These are phyloP conservation scores for Chaetomiaceae sp. DNA, from an alignment of 2,329 filamentous ascomycete genomes.

Conservation along the genomic window DNA sequence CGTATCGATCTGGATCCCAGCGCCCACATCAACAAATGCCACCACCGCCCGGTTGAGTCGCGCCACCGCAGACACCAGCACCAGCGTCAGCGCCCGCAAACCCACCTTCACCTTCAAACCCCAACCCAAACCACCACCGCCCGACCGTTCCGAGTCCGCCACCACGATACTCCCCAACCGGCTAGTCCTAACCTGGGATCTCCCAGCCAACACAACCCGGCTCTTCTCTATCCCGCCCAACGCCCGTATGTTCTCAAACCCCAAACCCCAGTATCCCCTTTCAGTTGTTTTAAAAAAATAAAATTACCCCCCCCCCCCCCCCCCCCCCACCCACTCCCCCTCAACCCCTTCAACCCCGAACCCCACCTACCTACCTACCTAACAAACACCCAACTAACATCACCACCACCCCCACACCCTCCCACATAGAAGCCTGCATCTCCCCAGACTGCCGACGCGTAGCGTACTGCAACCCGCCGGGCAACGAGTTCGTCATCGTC, in stretches of 20 bases:
- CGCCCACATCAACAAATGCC: neutral
- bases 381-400: no score
- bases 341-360: no score
- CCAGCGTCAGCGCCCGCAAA: conserved; percentile 11
- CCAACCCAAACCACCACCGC: neutral
- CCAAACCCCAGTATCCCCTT: no score
- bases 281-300: no score
- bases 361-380: no score
- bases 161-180: conserved; percentile 11
- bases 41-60: no score
- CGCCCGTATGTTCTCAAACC: no score
- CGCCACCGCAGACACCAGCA: neutral
- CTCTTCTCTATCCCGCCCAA: conserved; percentile 26
- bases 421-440: conserved; percentile 24
- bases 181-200: conserved; percentile 26
- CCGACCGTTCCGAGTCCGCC: neutral
- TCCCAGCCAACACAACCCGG: conserved; percentile 21
- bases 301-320: no score
- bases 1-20: conserved; percentile 28
- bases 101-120: neutral
- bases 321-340: no score
- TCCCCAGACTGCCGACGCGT: conserved; percentile 26
- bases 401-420: no score
- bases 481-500: conserved; percentile 20
- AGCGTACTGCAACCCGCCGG: conserved; percentile 23